Percentiles rank a stretch among this genome's conserved stretches.
Conservation (phyloP, 1,284 basidiomycete species). For the Papiliotrema flavescens region DNA sequence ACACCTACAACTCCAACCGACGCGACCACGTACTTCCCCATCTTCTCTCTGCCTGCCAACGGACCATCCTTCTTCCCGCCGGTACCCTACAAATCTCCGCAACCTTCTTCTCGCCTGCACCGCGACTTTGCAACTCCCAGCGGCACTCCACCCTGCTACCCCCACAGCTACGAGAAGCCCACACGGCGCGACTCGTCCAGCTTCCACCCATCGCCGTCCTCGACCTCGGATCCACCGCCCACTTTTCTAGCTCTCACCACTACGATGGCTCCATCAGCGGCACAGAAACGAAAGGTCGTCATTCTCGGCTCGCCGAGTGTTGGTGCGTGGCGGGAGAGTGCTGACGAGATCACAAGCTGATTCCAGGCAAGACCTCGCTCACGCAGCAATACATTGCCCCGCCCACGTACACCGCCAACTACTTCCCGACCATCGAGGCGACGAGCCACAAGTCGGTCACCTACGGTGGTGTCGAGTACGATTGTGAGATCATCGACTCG, state of each 20-base stretch:
- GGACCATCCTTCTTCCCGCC: background rate
- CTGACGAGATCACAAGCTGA: background rate
- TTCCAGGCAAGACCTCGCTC: conserved; percentile 71
- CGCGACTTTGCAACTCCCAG: too few species aligned
- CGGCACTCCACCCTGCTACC: too few species aligned
- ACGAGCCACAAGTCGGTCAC: conserved; percentile 81
- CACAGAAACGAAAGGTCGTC: conserved; percentile 72
- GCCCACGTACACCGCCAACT: conserved; percentile 67
- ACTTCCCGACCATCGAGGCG: conserved; percentile 94
- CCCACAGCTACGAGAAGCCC: background rate
- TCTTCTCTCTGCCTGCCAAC: background rate
- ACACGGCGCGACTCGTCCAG: background rate
- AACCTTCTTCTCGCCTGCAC: background rate
- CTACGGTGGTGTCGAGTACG: conserved; percentile 79
- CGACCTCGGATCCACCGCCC: background rate
- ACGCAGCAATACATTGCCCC: conserved; percentile 67
- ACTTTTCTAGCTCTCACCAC: background rate
- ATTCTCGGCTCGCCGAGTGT: conserved; percentile 76
- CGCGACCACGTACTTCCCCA: background rate
- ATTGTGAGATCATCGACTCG: conserved; percentile 98
- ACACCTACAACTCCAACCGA: conserved; percentile 1
- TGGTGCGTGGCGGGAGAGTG: conserved; percentile 54
- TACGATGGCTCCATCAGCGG: conserved; percentile 1
- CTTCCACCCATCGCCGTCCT: background rate
- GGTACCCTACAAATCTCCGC: background rate